Percentiles rank a stretch among this genome's conserved stretches.
Evolutionary conservation across 1,284 basidiomycete species (phyloP).

Genomic region (Ceratobasidium sp.): DNA sequence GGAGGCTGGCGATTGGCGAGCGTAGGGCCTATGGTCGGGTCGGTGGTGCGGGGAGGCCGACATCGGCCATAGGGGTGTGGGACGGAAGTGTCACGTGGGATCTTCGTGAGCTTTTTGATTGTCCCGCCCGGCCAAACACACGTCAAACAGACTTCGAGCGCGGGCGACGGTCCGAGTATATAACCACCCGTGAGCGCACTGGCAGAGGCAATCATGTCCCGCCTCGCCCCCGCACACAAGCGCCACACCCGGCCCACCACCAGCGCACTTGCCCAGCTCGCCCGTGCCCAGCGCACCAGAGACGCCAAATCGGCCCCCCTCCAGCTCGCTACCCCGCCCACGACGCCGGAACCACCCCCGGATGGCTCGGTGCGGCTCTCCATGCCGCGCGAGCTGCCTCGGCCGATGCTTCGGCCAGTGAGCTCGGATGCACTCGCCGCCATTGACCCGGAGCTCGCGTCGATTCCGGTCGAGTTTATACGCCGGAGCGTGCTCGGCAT

Average conservation of each 20-base stretch:
- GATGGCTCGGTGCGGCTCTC: not conserved
- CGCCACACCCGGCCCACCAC: conserved; percentile 1
- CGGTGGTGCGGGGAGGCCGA: conserved; percentile 13
- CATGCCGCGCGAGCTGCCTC: conserved; percentile 49
- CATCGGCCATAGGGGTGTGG: not conserved
- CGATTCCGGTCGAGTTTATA: conserved; percentile 52
- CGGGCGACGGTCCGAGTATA: not conserved
- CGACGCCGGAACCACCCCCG: not conserved
- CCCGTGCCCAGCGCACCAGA: not conserved
- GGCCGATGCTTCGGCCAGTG: conserved; percentile 49
- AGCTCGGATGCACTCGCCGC: conserved; percentile 46
- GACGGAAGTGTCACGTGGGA: conserved; percentile 5
- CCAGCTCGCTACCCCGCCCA: conserved; percentile 20
- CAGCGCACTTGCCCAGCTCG: not conserved
- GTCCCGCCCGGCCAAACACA: not conserved
- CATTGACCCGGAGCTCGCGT: conserved; percentile 50
- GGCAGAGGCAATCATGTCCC: conserved; percentile 7
- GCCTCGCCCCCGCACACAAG: conserved; percentile 21
- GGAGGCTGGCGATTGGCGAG: not conserved
- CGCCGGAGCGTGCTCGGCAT: conserved; percentile 46
- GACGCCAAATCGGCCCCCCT: not conserved
- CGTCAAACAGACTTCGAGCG: conserved; percentile 1
- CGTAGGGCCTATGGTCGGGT: not conserved
- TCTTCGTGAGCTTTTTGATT: not conserved
- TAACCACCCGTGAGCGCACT: not conserved